phyloP scores from a whole-genome alignment of 169 alveolate genomes.

The Plasmodium cynomolgi region DNA sequence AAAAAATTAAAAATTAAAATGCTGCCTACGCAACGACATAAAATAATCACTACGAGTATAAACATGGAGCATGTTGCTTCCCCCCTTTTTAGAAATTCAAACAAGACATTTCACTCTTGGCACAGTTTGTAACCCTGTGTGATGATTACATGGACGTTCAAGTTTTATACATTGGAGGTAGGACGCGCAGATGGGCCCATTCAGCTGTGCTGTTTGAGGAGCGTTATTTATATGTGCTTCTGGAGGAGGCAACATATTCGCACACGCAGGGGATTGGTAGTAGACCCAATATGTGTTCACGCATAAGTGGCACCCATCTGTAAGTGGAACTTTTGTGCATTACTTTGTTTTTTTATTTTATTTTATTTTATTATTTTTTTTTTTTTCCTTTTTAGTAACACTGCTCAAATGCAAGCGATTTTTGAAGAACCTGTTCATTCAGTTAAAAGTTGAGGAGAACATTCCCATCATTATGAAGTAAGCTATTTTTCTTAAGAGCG shows the following conservation, averaged over 20 bases:
- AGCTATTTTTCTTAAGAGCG: not conserved
- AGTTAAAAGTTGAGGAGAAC: slow-evolving; percentile 19
- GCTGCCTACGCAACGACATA: not conserved
- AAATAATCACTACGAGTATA: not conserved
- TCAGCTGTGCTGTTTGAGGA: not conserved
- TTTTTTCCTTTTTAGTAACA: slow-evolving; percentile 8
- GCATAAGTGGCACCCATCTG: not conserved
- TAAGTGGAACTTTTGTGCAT: not conserved
- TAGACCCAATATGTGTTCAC: not conserved
- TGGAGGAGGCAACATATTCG: not conserved
- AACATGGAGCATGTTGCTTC: not conserved
- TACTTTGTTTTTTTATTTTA: not conserved
- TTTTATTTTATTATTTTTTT: slow-evolving; percentile 3
- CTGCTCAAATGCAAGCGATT: slow-evolving; percentile 27
- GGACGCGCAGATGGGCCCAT: not conserved
- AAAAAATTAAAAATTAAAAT: not conserved
- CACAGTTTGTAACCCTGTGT: slow-evolving; percentile 37
- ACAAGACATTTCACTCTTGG: slow-evolving; percentile 11
- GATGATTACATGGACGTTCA: slow-evolving; percentile 25
- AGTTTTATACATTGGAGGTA: slow-evolving; percentile 56
- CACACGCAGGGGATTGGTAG: not conserved
- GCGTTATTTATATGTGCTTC: not conserved
- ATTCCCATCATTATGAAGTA: slow-evolving; percentile 41
- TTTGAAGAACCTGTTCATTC: slow-evolving; percentile 18
- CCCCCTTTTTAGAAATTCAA: slow-evolving; percentile 35